Evolutionary conservation across 2,329 filamentous ascomycete species (phyloP).

Genomic region (Phialophora tarda): DNA sequence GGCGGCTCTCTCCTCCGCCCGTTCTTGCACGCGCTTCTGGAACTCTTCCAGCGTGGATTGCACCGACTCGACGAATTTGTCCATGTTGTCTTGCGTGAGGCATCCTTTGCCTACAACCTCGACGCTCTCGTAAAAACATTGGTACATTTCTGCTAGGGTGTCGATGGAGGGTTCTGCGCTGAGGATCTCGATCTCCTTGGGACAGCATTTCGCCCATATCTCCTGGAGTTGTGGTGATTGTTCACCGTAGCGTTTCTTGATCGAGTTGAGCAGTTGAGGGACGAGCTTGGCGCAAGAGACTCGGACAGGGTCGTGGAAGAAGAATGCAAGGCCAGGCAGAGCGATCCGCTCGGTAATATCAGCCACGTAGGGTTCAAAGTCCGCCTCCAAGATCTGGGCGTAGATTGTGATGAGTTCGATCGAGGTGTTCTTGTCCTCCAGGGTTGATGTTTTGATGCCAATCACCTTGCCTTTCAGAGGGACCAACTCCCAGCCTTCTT

Average conservation of each 20-base stretch:
- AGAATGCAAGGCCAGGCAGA: slow-evolving; percentile 91
- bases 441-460: slow-evolving; percentile 92
- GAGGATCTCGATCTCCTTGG: slow-evolving; percentile 90
- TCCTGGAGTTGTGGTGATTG: slow-evolving; percentile 78
- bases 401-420: slow-evolving; percentile 98
- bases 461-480: slow-evolving; percentile 98
- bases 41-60: slow-evolving; percentile 90
- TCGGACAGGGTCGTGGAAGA: slow-evolving; percentile 97
- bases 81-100: slow-evolving; percentile 78
- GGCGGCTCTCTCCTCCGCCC: slow-evolving; percentile 69
- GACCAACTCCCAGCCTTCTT: slow-evolving; percentile 96
- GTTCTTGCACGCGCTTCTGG: slow-evolving; percentile 80
- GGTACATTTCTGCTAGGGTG: slow-evolving; percentile 97
- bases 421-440: slow-evolving; percentile 99
- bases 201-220: slow-evolving; percentile 83
- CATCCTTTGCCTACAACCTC: slow-evolving; percentile 90
- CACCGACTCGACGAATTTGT: slow-evolving; percentile 83
- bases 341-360: slow-evolving; percentile 98
- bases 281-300: slow-evolving; percentile 95
- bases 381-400: slow-evolving; percentile 89
- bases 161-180: slow-evolving; percentile 94
- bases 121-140: slow-evolving; percentile 98
- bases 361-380: slow-evolving; percentile 88
- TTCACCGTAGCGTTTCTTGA: slow-evolving; percentile 87
- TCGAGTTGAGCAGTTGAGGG: slow-evolving; percentile 88